phyloP scores from a whole-genome alignment of 2,329 filamentous ascomycete genomes.

The Clonostachys byssicola region DNA sequence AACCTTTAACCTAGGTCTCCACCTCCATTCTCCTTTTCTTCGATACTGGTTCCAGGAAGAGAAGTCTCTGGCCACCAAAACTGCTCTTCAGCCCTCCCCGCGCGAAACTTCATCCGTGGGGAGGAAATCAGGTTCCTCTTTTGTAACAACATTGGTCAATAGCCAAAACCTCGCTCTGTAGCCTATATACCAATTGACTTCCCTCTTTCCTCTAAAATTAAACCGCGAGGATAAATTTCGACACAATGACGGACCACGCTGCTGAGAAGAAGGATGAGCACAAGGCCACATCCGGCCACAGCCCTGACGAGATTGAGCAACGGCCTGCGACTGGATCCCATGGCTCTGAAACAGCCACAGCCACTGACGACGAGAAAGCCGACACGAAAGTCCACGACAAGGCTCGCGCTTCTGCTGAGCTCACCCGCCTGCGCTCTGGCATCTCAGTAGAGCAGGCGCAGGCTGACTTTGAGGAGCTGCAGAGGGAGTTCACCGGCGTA shows the following conservation, averaged over 20 bases:
- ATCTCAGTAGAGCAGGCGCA: constrained; percentile 64
- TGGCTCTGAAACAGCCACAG: constrained; percentile 19
- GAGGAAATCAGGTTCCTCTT: not conserved
- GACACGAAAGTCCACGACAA: constrained; percentile 4
- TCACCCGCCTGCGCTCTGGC: constrained; percentile 4
- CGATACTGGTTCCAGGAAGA: too few species aligned
- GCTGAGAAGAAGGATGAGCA: constrained; percentile 21
- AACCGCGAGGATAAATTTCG: not conserved
- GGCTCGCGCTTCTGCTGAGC: constrained; percentile 9
- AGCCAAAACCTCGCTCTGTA: not conserved
- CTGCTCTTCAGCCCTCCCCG: not conserved
- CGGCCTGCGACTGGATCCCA: constrained; percentile 10
- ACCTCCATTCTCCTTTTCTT: too few species aligned
- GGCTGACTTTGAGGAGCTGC: constrained; percentile 66
- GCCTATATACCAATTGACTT: not conserved
- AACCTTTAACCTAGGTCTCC: too few species aligned
- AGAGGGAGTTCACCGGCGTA: constrained; percentile 53
- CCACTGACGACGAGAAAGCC: constrained; percentile 7
- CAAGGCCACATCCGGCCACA: constrained; percentile 18
- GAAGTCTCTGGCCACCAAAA: too few species aligned
- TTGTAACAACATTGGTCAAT: not conserved
- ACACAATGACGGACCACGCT: not conserved
- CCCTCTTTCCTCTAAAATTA: not conserved
- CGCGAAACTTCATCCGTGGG: not conserved
- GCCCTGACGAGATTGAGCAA: constrained; percentile 14